phyloP scores from a whole-genome alignment of 129 eudicot species.

The Lactuca sativa region DNA sequence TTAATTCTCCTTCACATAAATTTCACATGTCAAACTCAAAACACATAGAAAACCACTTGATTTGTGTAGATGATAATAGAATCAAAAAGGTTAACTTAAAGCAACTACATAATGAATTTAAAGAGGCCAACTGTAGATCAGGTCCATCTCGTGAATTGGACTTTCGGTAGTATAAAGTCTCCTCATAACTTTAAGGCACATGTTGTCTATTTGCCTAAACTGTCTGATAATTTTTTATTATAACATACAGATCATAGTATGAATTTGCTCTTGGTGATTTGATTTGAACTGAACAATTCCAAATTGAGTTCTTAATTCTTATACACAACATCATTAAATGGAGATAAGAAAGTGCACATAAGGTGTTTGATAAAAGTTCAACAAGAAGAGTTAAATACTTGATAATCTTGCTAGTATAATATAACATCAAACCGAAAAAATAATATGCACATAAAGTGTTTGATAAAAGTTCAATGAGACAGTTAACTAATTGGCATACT shows the following conservation, averaged over 20 bases:
- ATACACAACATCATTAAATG: background rate
- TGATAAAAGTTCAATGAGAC: too few species aligned
- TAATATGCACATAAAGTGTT: background rate
- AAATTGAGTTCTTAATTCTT: background rate
- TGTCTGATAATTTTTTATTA: too few species aligned
- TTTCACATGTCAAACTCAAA: conserved; percentile 32
- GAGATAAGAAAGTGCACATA: too few species aligned
- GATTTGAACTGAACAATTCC: too few species aligned
- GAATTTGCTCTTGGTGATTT: background rate
- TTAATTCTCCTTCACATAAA: conserved; percentile 34
- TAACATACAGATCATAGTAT: background rate
- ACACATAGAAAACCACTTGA: conserved; percentile 18
- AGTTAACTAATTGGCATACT: too few species aligned
- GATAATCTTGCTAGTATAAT: too few species aligned
- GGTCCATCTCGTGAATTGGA: conserved; percentile 42
- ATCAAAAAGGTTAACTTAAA: conserved; percentile 25
- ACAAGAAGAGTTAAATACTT: too few species aligned
- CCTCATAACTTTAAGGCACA: conserved; percentile 6
- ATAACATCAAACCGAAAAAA: background rate
- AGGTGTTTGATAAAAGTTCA: background rate
- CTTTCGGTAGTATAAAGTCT: conserved; percentile 21
- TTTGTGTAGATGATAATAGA: conserved; percentile 23
- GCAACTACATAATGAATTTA: conserved; percentile 7
- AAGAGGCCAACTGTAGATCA: conserved; percentile 40
- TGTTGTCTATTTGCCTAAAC: background rate